Evolutionary conservation across 306 rosid genomes (phyloP), one percentile per base, ranked within the genome.

Genomic region (Argentina anserina): DNA sequence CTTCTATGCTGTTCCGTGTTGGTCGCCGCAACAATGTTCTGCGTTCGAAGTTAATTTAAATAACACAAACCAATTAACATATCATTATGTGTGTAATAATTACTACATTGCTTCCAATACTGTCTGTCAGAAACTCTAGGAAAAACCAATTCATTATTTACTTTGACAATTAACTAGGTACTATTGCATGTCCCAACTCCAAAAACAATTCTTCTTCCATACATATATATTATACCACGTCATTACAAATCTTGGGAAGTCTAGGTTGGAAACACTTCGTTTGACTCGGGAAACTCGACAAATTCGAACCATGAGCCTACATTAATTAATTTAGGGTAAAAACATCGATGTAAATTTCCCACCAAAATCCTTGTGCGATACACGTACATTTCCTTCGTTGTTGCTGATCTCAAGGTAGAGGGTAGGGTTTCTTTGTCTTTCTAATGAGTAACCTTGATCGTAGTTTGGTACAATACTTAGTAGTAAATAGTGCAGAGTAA

Each of bases 41-140:
- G 63, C 67, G 45, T 49, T 70, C 40, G 21, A 26, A 42, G 3
- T 33, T 20, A 50, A 11, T 47, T 47, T 20, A n/a, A 20, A 31
- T 2, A 5, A 37, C 49, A 69, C 6, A 18, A 58, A 58, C 43
- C 17, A 31, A 46, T 46, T 68, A 69, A 33, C 61, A 69, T 10
- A 21, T 69, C 33, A 49, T 9, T 17, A 33, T 11, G 7, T 33
- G 61, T 31, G 33, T 33, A 13, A 49, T 69, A 49, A 73, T 2
- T 39, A 55, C 71, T 69, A 81, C 67, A 83, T 68, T 74, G 75
- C 83, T 80, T 88, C 87, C 81, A 76, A 73, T 78, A 85, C 79
- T 81, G 88, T 89, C 86, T 85, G 88, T 87, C 87, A 82, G 86
- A 76, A 81, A 83, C 83, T 88, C 84, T 69, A 78, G 80, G 80